Evolutionary conservation across 2,329 filamentous ascomycete genomes (phyloP), one percentile per base, ranked within the genome.

Genomic region (Paraphaeosphaeria sporulosa): DNA sequence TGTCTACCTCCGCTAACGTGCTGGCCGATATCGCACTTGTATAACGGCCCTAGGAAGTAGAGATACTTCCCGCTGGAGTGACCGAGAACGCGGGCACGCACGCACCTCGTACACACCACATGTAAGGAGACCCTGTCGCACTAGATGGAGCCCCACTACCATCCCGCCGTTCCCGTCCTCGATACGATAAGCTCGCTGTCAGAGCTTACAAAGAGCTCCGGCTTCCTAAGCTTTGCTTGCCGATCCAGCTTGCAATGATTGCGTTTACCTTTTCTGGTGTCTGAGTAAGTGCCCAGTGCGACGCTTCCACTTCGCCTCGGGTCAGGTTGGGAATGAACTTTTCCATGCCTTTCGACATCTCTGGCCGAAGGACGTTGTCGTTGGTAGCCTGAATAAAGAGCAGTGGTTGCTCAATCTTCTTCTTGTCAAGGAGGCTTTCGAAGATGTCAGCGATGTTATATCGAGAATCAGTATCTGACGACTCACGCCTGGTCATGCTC

Each of bases 201-300:
- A 38, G 55, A 32, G 55, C 58, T 68, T 74, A 85, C 66, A 86
- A 71, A 61, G 79, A 82, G 62, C 79, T 79, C 66, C 78, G 80
- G 50, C 47, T 78, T 27, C 74, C 78, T 67, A 83, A 81, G 2
- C 82, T 83, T 46, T 89, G 83, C 17, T 78, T 79, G 60, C 85
- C 83, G 61, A 96, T 66, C 86, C 93, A 97, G 59, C 85, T 82
- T 58, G 81, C 83, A 67, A 97, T 83, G 61, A 88, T 80, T 52
- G 73, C 76, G 76, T 97, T 97, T 3, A 92, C 86, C 68, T 90
- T 86, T 23, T 83, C 85, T 0, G 90, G 84, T 64, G 86, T 86
- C 81, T 97, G 87, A 82, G 87, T 89, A 73, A 96, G 79, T 48
- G 90, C 91, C 94, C 94, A 98, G 78, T 98, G 95, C 19, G 84